A percentile compares a stretch with the other conserved stretches of the same genome.
phyloP scores from a whole-genome alignment of 208 protist genomes.

The Trichomonas gallinae region DNA sequence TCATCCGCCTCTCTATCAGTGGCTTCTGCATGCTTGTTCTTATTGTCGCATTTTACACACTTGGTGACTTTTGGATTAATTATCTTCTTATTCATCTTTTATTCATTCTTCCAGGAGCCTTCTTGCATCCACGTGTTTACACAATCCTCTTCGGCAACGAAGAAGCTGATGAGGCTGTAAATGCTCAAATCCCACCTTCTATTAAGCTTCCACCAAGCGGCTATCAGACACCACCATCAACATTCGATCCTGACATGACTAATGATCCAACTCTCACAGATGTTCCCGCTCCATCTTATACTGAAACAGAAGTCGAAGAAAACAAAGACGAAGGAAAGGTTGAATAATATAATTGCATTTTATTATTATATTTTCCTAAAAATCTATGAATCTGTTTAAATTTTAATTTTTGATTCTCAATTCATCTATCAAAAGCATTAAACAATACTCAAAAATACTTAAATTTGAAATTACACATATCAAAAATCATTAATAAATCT shows the following conservation, averaged over 20 bases:
- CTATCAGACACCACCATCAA: background rate
- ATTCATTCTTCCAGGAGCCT: background rate
- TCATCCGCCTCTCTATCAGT: background rate
- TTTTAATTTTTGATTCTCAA: too few species aligned
- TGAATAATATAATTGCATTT: too few species aligned
- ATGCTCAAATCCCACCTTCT: background rate
- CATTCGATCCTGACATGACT: background rate
- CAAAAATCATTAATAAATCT: too few species aligned
- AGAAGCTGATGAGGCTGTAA: background rate
- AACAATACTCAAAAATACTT: too few species aligned
- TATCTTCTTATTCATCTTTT: background rate
- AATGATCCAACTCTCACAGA: background rate
- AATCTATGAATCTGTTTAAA: too few species aligned
- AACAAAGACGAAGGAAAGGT: too few species aligned
- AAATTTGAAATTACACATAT: too few species aligned
- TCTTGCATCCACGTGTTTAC: background rate
- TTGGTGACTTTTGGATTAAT: background rate
- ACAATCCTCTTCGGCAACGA: background rate
- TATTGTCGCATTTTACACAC: background rate
- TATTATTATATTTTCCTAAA: too few species aligned
- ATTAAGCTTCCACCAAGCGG: background rate
- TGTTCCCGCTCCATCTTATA: background rate
- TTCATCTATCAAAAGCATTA: too few species aligned
- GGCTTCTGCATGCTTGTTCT: background rate
- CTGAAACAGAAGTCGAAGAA: background rate